phyloP scores from a whole-genome alignment of 1,284 basidiomycete species.

The Wolfiporia cocos region DNA sequence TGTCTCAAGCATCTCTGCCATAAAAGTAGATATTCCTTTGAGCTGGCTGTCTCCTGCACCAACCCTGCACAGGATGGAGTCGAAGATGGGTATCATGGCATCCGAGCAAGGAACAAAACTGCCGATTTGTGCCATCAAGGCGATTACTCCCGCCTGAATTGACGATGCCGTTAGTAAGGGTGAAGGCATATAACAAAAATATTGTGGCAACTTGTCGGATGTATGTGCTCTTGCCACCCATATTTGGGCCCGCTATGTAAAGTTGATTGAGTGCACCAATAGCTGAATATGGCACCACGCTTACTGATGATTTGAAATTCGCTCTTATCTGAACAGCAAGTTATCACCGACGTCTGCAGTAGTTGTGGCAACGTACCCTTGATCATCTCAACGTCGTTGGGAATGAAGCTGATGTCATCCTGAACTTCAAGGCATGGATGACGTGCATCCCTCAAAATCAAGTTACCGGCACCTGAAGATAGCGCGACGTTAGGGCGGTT shows the following conservation, averaged over 20 bases:
- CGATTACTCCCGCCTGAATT: slow-evolving; percentile 81
- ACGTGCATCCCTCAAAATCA: slow-evolving; percentile 77
- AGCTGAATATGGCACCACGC: slow-evolving; percentile 16
- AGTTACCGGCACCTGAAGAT: slow-evolving; percentile 72
- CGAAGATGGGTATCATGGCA: slow-evolving; percentile 89
- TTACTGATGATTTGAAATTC: slow-evolving; percentile 87
- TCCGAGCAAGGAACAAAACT: slow-evolving; percentile 91
- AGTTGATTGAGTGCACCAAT: slow-evolving; percentile 1
- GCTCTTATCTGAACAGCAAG: slow-evolving; percentile 47
- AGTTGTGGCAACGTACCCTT: slow-evolving; percentile 44
- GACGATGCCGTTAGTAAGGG: not conserved
- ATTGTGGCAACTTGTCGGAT: slow-evolving; percentile 73
- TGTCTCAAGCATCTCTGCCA: slow-evolving; percentile 99
- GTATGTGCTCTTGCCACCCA: slow-evolving; percentile 94
- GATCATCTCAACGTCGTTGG: slow-evolving; percentile 91
- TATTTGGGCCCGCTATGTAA: slow-evolving; percentile 81
- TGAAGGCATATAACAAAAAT: slow-evolving; percentile 6
- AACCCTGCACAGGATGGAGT: slow-evolving; percentile 93
- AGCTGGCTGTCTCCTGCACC: slow-evolving; percentile 97
- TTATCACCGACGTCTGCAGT: not conserved
- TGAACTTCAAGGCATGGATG: slow-evolving; percentile 98
- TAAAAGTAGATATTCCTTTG: slow-evolving; percentile 98
- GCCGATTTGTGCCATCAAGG: slow-evolving; percentile 92
- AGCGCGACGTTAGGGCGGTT: too few species aligned
- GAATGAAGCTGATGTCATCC: slow-evolving; percentile 92